Percentiles rank a stretch among this genome's conserved stretches.
Evolutionary conservation across 345 rosid species (phyloP).

Genomic region (Salix brachista): DNA sequence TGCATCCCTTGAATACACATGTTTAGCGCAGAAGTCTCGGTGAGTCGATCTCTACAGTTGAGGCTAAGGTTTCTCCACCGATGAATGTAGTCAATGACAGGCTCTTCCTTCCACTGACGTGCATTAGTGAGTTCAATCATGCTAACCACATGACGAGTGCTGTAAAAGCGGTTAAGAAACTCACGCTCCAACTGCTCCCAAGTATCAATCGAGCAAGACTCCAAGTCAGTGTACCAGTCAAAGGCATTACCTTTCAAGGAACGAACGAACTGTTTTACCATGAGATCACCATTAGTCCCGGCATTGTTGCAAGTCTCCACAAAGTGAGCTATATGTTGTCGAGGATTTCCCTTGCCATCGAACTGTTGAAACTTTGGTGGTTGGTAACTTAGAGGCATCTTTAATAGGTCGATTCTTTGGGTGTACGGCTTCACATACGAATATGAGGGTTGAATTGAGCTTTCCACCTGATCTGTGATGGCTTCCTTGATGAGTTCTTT

Average conservation of each 20-base stretch:
- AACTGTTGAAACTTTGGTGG: no score
- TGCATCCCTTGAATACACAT: no score
- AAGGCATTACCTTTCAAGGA: no score
- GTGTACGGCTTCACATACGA: neutral
- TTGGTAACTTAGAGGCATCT: no score
- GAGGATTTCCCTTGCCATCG: no score
- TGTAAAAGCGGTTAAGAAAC: neutral
- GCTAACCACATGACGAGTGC: neutral
- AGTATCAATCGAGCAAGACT: neutral
- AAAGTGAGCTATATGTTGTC: no score
- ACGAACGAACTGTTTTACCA: no score
- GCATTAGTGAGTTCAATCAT: neutral
- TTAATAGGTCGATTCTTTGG: no score
- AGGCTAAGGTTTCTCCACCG: neutral
- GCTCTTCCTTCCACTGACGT: neutral
- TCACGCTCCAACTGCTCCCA: neutral
- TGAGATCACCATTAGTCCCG: no score
- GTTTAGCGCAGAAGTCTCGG: no score
- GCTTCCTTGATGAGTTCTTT: neutral
- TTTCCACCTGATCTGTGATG: neutral
- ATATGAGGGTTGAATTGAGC: neutral
- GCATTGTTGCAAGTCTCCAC: no score
- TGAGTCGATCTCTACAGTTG: neutral
- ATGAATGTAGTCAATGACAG: neutral
- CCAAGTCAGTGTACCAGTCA: neutral